Evolutionary conservation across 2,329 filamentous ascomycete species (phyloP).

Genomic region (Dactylellina leptospora): DNA sequence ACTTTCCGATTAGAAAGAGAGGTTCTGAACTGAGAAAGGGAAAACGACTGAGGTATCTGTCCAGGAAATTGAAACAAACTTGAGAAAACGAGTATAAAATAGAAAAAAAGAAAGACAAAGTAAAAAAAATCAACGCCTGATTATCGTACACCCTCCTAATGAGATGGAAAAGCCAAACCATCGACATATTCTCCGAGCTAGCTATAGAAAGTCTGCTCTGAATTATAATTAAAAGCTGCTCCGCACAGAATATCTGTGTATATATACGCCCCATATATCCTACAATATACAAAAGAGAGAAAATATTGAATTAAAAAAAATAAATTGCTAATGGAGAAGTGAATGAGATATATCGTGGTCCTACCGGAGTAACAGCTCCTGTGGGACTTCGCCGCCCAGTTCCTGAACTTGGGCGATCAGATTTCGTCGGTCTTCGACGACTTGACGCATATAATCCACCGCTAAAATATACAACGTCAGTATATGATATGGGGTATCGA

Average conservation of each 20-base stretch:
- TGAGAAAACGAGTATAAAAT: too few species aligned
- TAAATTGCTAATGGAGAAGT: background rate
- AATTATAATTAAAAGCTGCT: background rate
- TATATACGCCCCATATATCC: background rate
- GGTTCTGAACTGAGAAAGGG: too few species aligned
- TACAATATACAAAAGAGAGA: background rate
- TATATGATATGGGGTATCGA: background rate
- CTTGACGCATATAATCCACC: slow-evolving; percentile 71
- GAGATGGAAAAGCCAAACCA: too few species aligned
- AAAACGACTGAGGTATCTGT: too few species aligned
- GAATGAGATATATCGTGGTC: background rate
- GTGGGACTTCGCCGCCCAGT: slow-evolving; percentile 67
- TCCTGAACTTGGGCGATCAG: slow-evolving; percentile 70
- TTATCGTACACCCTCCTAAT: background rate
- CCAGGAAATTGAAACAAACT: too few species aligned
- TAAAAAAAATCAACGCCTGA: background rate
- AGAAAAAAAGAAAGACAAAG: background rate
- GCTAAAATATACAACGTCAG: slow-evolving; percentile 58
- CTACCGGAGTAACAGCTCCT: slow-evolving; percentile 53
- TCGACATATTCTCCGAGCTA: too few species aligned
- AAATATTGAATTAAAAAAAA: background rate
- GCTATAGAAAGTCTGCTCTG: background rate
- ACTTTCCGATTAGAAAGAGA: too few species aligned
- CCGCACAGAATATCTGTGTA: too few species aligned
- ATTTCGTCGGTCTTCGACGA: slow-evolving; percentile 68